These are phyloP conservation scores for Salix exigua DNA, from an alignment of 345 rosid species.

Conservation along the genomic window DNA sequence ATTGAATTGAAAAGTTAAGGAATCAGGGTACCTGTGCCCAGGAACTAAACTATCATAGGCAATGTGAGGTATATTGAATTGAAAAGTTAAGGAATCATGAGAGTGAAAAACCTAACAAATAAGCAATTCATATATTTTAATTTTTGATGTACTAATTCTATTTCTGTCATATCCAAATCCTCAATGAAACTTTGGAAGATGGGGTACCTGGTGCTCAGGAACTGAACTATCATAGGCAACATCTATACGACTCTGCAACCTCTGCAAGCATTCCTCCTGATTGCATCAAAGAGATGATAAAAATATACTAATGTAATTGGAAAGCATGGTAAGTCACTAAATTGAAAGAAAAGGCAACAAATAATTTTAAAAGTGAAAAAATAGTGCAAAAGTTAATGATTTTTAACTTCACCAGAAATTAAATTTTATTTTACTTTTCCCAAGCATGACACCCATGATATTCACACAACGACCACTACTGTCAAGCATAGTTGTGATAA, in stretches of 20 bases:
- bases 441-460: too few relatives aligned
- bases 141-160: not conserved
- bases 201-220: conserved; percentile 2
- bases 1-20: not conserved
- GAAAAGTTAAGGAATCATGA: not conserved
- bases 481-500: too few relatives aligned
- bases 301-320: not conserved
- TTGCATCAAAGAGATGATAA: conserved; percentile 8
- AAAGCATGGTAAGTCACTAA: not conserved
- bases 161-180: not conserved
- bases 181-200: not conserved
- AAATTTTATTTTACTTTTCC: too few relatives aligned
- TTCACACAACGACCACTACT: too few relatives aligned
- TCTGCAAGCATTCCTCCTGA: conserved; percentile 91
- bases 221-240: conserved; percentile 66
- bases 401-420: too few relatives aligned
- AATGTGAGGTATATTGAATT: not conserved
- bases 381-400: too few relatives aligned
- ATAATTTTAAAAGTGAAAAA: not conserved
- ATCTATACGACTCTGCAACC: conserved; percentile 82
- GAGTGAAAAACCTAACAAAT: not conserved
- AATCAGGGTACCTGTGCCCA: not conserved
- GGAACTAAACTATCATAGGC: not conserved
- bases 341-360: not conserved
- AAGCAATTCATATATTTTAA: not conserved